Evolutionary conservation across 2,329 filamentous ascomycete genomes (phyloP).

Genomic region (Gyromitra esculenta): DNA sequence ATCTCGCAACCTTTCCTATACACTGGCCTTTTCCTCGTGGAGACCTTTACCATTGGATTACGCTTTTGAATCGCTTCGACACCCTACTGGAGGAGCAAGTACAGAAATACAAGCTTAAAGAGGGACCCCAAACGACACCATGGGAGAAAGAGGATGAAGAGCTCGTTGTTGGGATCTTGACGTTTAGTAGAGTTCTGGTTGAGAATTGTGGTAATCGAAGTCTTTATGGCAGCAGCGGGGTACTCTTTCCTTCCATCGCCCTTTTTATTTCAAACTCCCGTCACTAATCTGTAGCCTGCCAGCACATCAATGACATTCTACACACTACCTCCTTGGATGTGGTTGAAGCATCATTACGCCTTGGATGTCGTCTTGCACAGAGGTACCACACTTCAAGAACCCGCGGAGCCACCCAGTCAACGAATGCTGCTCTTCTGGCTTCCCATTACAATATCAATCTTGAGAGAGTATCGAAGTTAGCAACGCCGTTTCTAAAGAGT

Average conservation of each 20-base stretch:
- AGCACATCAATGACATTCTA: constrained; percentile 84
- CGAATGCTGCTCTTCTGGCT: constrained; percentile 76
- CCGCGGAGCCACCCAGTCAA: constrained; percentile 71
- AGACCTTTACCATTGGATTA: constrained; percentile 98
- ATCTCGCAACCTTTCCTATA: constrained; percentile 81
- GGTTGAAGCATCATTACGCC: constrained; percentile 78
- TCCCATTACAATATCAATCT: constrained; percentile 85
- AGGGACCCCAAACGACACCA: constrained; percentile 77
- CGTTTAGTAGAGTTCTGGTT: constrained; percentile 85
- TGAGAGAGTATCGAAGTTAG: constrained; percentile 84
- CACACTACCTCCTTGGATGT: constrained; percentile 85
- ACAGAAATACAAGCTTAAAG: constrained; percentile 78
- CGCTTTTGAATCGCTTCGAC: constrained; percentile 91
- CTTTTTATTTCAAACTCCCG: constrained; percentile 1
- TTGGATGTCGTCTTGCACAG: constrained; percentile 87
- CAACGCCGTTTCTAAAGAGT: constrained; percentile 80
- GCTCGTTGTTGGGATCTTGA: constrained; percentile 80
- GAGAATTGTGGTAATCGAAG: constrained; percentile 97
- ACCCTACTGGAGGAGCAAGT: constrained; percentile 83
- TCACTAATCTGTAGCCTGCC: constrained; percentile 33
- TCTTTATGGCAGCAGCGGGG: constrained; percentile 89
- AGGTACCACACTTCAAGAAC: constrained; percentile 91
- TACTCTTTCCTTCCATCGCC: constrained; percentile 44
- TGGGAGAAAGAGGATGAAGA: constrained; percentile 79
- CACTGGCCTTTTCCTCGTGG: constrained; percentile 95